Conservation (phyloP, 2,329 filamentous ascomycete species). For the Claviceps sp. region DNA sequence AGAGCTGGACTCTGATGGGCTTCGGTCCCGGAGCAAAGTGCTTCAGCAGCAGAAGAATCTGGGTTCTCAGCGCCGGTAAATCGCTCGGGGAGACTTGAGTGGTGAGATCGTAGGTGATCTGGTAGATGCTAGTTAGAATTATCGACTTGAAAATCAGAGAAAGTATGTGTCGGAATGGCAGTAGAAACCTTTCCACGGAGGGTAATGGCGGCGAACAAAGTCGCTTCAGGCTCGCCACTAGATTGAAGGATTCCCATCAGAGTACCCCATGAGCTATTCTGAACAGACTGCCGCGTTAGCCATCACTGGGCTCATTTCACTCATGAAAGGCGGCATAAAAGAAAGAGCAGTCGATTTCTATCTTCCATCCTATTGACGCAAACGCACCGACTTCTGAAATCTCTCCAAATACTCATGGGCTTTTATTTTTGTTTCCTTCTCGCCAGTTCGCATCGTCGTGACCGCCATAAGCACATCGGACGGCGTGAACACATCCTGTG, state of each 20-base stretch:
- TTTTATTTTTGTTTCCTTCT: constrained; percentile 72
- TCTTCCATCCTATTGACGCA: not conserved
- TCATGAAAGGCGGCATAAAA: not conserved
- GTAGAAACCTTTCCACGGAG: constrained; percentile 80
- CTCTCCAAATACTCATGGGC: constrained; percentile 83
- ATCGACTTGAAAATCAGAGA: not conserved
- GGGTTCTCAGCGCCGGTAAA: constrained; percentile 65
- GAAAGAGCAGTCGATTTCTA: not conserved
- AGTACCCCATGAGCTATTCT: constrained; percentile 85
- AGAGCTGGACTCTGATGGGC: constrained; percentile 78
- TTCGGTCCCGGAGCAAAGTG: constrained; percentile 72
- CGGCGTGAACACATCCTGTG: constrained; percentile 62
- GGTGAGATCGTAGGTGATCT: constrained; percentile 92
- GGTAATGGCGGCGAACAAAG: constrained; percentile 91
- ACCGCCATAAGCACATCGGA: constrained; percentile 69
- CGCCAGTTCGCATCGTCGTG: constrained; percentile 78
- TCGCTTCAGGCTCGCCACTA: constrained; percentile 66
- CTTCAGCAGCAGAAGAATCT: constrained; percentile 69
- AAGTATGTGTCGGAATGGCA: not conserved
- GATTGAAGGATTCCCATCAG: constrained; percentile 80
- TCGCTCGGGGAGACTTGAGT: constrained; percentile 71
- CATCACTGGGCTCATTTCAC: not conserved
- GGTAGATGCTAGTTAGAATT: constrained; percentile 5
- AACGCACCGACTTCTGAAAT: constrained; percentile 88
- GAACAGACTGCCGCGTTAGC: constrained; percentile 7